phyloP scores from a whole-genome alignment of 495 filamentous ascomycete species.

The Aspergillus avenaceus region DNA sequence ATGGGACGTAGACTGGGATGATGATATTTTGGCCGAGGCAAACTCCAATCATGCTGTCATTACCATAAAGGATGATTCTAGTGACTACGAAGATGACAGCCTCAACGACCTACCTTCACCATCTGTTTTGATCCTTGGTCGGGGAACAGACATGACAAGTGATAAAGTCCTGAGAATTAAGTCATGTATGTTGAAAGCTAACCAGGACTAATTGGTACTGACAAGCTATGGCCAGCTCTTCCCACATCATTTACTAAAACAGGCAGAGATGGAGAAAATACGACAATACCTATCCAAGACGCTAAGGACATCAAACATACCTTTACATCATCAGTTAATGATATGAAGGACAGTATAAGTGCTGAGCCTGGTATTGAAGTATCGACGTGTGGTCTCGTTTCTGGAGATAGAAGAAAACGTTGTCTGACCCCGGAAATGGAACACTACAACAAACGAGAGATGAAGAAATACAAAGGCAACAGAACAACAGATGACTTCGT shows the following conservation, averaged over 20 bases:
- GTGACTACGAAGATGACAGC: slow-evolving; percentile 32
- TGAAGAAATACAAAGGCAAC: not conserved
- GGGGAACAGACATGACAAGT: too few relatives aligned
- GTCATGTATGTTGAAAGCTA: not conserved
- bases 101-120: slow-evolving; percentile 41
- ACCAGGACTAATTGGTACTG: slow-evolving; percentile 3
- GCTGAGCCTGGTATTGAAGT: not conserved
- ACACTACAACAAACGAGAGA: not conserved
- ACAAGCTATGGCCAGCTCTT: not conserved
- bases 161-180: too few relatives aligned
- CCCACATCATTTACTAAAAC: not conserved
- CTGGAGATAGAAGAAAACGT: not conserved
- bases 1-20: not conserved
- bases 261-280: not conserved
- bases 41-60: not conserved
- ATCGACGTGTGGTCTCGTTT: too few relatives aligned
- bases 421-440: not conserved
- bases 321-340: not conserved
- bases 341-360: not conserved
- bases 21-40: too few relatives aligned
- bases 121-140: slow-evolving; percentile 24
- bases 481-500: not conserved
- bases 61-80: slow-evolving; percentile 13
- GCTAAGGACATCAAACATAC: not conserved
- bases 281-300: not conserved